These are phyloP conservation scores for Colletotrichum tamarilloi DNA, from an alignment of 2,329 filamentous ascomycete species.

Conservation along the genomic window DNA sequence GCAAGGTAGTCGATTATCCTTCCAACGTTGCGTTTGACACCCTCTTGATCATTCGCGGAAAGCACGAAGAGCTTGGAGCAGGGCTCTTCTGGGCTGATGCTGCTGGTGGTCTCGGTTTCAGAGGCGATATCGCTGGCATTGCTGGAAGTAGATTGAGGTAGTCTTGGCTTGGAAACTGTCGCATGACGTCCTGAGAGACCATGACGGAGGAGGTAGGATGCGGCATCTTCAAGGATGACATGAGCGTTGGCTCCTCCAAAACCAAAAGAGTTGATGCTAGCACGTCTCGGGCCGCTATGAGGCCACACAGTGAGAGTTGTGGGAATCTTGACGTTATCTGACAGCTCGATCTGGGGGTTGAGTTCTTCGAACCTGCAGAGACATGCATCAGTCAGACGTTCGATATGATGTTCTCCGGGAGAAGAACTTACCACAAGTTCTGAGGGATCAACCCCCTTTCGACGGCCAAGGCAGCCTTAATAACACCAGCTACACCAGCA, in stretches of 20 bases:
- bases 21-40: slow-evolving; percentile 48
- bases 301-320: slow-evolving; percentile 21
- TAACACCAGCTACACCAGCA: slow-evolving; percentile 62
- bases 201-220: slow-evolving; percentile 26
- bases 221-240: slow-evolving; percentile 47
- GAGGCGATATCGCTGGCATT: neutral
- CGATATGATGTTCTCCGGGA: neutral
- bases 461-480: slow-evolving; percentile 61
- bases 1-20: slow-evolving; percentile 52
- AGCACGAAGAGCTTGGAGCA: slow-evolving; percentile 53
- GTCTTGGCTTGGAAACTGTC: neutral
- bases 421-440: slow-evolving; percentile 44
- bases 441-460: slow-evolving; percentile 63
- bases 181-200: slow-evolving; percentile 24
- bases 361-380: slow-evolving; percentile 35
- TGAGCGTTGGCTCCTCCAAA: slow-evolving; percentile 59
- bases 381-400: neutral
- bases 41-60: slow-evolving; percentile 50
- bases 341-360: slow-evolving; percentile 41
- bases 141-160: neutral
- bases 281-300: slow-evolving; percentile 29
- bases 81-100: neutral
- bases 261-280: slow-evolving; percentile 55
- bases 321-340: slow-evolving; percentile 31
- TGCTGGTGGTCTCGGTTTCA: slow-evolving; percentile 16